Conservation (phyloP, 805 yeast species). For the Candida golubevii region DNA sequence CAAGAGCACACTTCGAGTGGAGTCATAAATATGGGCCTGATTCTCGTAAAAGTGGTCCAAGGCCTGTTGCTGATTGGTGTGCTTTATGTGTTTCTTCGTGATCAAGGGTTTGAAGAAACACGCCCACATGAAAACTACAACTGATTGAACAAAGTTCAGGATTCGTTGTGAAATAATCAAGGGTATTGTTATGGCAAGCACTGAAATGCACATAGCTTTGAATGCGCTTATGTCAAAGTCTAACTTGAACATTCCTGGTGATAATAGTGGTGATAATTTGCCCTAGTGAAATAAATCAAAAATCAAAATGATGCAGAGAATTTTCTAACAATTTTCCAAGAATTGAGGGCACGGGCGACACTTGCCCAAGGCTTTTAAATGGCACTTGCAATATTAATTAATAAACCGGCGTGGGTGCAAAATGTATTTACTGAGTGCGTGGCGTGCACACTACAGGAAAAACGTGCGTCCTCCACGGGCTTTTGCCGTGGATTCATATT, state of each 20-base stretch:
- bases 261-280: too few species aligned
- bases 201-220: slow-evolving; percentile 1
- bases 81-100: slow-evolving; percentile 23
- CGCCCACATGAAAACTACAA: slow-evolving; percentile 36
- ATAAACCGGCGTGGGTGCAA: too few species aligned
- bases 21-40: slow-evolving; percentile 75
- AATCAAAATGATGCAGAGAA: too few species aligned
- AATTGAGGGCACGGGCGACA: too few species aligned
- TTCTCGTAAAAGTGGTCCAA: slow-evolving; percentile 69
- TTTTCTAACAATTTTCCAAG: too few species aligned
- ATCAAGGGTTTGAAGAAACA: slow-evolving; percentile 60
- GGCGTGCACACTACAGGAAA: too few species aligned
- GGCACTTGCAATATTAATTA: too few species aligned
- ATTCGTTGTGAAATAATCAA: background rate
- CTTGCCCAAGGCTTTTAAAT: too few species aligned
- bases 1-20: slow-evolving; percentile 60
- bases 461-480: too few species aligned
- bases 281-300: too few species aligned
- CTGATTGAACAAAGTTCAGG: slow-evolving; percentile 19
- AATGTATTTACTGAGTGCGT: too few species aligned
- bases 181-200: slow-evolving; percentile 3
- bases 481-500: too few species aligned
- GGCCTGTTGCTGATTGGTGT: slow-evolving; percentile 45
- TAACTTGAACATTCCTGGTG: background rate
- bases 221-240: background rate